Percentiles rank a stretch among this genome's conserved stretches.
Conservation (phyloP, 768 basidiomycete genomes). For the Kwoniella pini region DNA sequence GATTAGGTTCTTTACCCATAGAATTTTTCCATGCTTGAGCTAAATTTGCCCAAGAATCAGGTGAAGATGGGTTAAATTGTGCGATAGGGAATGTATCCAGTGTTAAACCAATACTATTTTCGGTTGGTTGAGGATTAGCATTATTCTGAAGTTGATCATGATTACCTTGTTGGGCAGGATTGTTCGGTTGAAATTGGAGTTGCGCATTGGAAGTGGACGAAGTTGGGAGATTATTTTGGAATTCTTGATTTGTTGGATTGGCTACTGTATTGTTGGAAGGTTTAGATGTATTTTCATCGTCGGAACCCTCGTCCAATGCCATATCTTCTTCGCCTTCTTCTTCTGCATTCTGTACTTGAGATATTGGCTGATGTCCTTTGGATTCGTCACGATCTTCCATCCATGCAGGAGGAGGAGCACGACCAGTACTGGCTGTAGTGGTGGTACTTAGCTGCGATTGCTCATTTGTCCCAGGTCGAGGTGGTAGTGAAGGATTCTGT, state of each 20-base stretch:
- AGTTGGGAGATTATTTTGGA: no score
- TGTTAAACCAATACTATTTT: background rate
- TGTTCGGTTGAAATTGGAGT: background rate
- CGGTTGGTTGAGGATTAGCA: background rate
- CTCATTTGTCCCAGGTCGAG: background rate
- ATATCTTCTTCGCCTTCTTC: slow-evolving; percentile 39
- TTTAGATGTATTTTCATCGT: slow-evolving; percentile 13
- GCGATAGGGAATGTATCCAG: slow-evolving; percentile 37
- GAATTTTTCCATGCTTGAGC: slow-evolving; percentile 36
- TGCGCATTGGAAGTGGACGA: no score
- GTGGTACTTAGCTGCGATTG: background rate
- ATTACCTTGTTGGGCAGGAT: background rate
- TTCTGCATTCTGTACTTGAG: background rate
- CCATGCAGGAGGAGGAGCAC: slow-evolving; percentile 24
- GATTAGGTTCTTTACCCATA: slow-evolving; percentile 38
- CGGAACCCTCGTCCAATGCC: slow-evolving; percentile 31
- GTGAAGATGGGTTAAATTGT: slow-evolving; percentile 36
- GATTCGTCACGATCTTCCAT: background rate
- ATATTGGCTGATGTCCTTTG: background rate
- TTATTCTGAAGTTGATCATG: background rate
- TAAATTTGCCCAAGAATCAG: slow-evolving; percentile 30
- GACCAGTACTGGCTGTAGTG: no score
- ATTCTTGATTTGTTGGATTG: no score
- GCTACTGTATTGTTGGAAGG: no score
- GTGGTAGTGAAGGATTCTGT: background rate